A percentile compares a stretch with the other conserved stretches of the same genome.
Evolutionary conservation across 2,329 filamentous ascomycete genomes (phyloP).

Genomic region (Aspergillus aculeatinus): DNA sequence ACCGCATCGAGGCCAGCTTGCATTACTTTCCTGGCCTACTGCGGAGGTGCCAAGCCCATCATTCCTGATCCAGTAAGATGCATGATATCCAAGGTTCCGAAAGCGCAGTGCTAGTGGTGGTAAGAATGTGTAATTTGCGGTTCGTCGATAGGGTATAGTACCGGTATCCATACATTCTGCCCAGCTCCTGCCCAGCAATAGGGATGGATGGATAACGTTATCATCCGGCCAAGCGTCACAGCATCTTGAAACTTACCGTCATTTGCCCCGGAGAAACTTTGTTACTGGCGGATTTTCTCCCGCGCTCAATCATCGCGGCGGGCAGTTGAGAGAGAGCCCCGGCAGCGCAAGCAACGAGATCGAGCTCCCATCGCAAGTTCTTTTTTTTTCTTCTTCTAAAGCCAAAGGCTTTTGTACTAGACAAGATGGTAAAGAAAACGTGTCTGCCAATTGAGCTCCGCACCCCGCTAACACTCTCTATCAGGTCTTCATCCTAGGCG

Average conservation of each 20-base stretch:
- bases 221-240: neutral
- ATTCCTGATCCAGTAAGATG: constrained; percentile 10
- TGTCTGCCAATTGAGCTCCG: neutral
- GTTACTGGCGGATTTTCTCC: constrained; percentile 35
- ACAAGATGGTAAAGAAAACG: constrained; percentile 32
- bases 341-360: constrained; percentile 13
- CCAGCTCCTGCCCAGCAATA: neutral
- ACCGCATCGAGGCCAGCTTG: constrained; percentile 36
- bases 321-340: constrained; percentile 1
- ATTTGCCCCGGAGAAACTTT: constrained; percentile 33
- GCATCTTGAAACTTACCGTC: constrained; percentile 11
- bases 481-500: constrained; percentile 79
- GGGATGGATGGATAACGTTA: neutral
- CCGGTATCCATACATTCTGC: neutral
- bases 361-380: neutral
- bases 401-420: constrained; percentile 3
- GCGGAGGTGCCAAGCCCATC: constrained; percentile 21
- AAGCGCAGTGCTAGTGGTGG: too few relatives aligned
- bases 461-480: constrained; percentile 11
- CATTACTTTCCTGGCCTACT: constrained; percentile 21
- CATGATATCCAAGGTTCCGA: too few relatives aligned
- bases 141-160: neutral
- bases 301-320: constrained; percentile 20
- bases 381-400: constrained; percentile 7
- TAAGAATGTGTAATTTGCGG: constrained; percentile 13